Evolutionary conservation across 2,329 filamentous ascomycete genomes (phyloP).

Genomic region (Cercospora zeae-maydis): DNA sequence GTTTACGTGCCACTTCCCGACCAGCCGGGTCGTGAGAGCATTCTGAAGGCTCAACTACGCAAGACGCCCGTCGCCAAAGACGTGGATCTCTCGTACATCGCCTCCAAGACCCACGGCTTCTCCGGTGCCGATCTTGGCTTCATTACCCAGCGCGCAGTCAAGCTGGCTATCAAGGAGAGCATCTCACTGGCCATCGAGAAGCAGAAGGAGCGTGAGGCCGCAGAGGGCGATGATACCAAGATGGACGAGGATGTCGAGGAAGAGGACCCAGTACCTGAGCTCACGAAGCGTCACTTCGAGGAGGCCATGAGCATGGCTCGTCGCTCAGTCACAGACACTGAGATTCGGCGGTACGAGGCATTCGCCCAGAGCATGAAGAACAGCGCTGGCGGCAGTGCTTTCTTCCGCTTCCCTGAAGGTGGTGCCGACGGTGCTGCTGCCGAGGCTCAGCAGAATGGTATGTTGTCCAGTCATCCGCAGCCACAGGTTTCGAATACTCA

Average conservation of each 20-base stretch:
- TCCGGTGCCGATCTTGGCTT: constrained; percentile 99
- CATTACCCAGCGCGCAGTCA: constrained; percentile 97
- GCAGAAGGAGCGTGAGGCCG: constrained; percentile 80
- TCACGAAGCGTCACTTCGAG: constrained; percentile 96
- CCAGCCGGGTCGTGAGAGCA: constrained; percentile 80
- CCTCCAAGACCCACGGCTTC: constrained; percentile 96
- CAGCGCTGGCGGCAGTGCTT: constrained; percentile 77
- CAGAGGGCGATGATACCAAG: constrained; percentile 62
- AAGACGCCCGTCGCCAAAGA: constrained; percentile 91
- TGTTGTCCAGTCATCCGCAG: constrained; percentile 11
- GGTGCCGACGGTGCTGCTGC: constrained; percentile 45
- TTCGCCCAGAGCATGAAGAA: constrained; percentile 99
- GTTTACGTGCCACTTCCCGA: constrained; percentile 98
- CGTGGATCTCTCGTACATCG: constrained; percentile 86
- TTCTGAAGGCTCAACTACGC: constrained; percentile 92
- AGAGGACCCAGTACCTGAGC: constrained; percentile 91
- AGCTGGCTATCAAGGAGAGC: constrained; percentile 98
- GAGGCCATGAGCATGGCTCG: constrained; percentile 96
- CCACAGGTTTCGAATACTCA: constrained; percentile 18
- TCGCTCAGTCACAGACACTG: constrained; percentile 90
- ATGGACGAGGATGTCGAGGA: constrained; percentile 72
- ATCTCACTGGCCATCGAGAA: constrained; percentile 87
- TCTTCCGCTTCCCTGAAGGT: constrained; percentile 89
- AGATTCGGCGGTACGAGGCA: constrained; percentile 96
- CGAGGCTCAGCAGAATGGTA: constrained; percentile 39